Conservation (phyloP, 2,329 filamentous ascomycete genomes). For the Leptosphaerulina australis region DNA sequence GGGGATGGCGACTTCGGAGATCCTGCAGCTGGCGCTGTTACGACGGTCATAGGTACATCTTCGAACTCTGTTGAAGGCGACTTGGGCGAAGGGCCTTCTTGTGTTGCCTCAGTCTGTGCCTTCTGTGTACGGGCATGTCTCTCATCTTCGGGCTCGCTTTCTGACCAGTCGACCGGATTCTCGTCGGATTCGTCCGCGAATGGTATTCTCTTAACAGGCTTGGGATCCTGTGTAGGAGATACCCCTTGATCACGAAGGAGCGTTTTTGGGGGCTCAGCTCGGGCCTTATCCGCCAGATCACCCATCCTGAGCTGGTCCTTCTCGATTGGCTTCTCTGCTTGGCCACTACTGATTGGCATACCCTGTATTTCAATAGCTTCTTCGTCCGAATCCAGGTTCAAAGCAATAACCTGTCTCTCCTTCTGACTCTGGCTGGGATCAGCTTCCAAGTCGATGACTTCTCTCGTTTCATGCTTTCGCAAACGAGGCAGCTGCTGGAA, state of each 20-base stretch:
- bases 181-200: slow-evolving; percentile 46
- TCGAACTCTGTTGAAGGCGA: slow-evolving; percentile 60
- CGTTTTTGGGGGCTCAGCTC: slow-evolving; percentile 50
- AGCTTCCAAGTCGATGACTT: slow-evolving; percentile 56
- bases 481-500: slow-evolving; percentile 66
- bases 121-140: slow-evolving; percentile 3
- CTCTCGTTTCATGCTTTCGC: slow-evolving; percentile 60
- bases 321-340: slow-evolving; percentile 36
- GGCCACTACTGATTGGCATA: slow-evolving; percentile 20
- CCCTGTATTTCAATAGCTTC: slow-evolving; percentile 48
- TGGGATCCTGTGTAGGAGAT: slow-evolving; percentile 29
- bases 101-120: background rate
- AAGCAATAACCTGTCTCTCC: slow-evolving; percentile 62
- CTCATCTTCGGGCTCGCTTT: slow-evolving; percentile 54
- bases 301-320: slow-evolving; percentile 48
- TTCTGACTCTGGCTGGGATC: slow-evolving; percentile 51
- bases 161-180: slow-evolving; percentile 58
- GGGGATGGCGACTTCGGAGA: slow-evolving; percentile 52
- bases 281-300: slow-evolving; percentile 53
- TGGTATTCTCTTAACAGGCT: slow-evolving; percentile 25
- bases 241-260: slow-evolving; percentile 26
- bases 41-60: slow-evolving; percentile 50
- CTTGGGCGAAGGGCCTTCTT: slow-evolving; percentile 19
- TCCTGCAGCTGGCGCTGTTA: slow-evolving; percentile 8
- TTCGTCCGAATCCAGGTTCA: slow-evolving; percentile 67